Evolutionary conservation across 73 alveolate species (phyloP), one percentile per base, ranked within the genome.

Genomic region (Paramecium primaurelia): DNA sequence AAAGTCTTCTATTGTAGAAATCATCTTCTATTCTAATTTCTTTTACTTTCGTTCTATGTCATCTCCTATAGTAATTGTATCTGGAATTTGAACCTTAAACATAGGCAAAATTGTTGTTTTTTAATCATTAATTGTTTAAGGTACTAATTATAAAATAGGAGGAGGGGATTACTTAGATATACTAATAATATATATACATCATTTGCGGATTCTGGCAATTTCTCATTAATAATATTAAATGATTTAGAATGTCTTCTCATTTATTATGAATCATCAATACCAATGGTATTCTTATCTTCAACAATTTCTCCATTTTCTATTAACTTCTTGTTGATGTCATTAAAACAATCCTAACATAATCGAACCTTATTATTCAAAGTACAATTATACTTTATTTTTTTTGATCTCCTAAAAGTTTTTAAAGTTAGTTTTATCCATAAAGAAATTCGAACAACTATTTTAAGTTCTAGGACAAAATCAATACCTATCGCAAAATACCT

Each of bases 401-500:
- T 42, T 42, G 14, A 20, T 20, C 6, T 64, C 47, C 12, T 64
- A 3, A 20, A 2, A 47, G 30, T 42, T 47, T 80, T 37, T 40
- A 49, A 80, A 80, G 58, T 22, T 40, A 4, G 37, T 25, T n/a
- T 32, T 28, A 20, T 42, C 77, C n/a, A 80, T 8, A 80, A 80
- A 80, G 58, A 16, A 42, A 28, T 47, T 47, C 3, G 91, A 80
- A 80, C 91, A 80, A 32, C 91, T 80, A 45, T 20, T 40, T 32
- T 40, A n/a, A 80, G 69, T 16, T 54, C 9, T 54, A 54, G 3
- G 32, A 18, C 30, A 38, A 47, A 18, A 49, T 42, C 32, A 6
- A 9, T 80, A 80, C 91, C 58, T 44, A 47, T 80, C 77, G 58
- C 91, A 80, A 45, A 80, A 80, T 20, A 80, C 91, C 2, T 26